Evolutionary conservation across 257 asterid genomes (phyloP), one percentile per base, ranked within the genome.

Genomic region (Solanum pimpinellifolium): DNA sequence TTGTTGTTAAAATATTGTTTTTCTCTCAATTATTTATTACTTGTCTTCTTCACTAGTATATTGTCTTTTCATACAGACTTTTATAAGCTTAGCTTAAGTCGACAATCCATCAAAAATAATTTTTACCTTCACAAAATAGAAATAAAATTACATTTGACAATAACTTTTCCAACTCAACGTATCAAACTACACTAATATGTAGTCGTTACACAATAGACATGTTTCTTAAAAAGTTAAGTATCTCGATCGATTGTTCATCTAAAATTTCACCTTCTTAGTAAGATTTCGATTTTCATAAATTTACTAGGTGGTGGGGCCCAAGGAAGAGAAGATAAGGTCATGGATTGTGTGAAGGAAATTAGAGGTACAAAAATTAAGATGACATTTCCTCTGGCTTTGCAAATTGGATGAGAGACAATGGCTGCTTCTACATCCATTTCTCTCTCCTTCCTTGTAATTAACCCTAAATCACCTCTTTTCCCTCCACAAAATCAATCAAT

Each of bases 231-330:
- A 23, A 3, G 11, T 23, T 2, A 18, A 20, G 23, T 56, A 56
- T 2, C 2, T 0, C 25, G 1, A 0, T 20, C 2, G 2, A 20
- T 56, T 20, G 2, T 56, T 2, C 5, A 56, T 56, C 25, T 20
- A 18, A 56, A 56, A 7, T 18, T 59, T 59, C 7, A 62, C 31
- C 13, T 60, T 60, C 11, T 21, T 60, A 10, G 7, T 60, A 4
- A 23, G 7, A 10, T 3, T 60, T 60, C 1, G 1, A 23, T 60
- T 10, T 3, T 23, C 8, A 0, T 23, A 60, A 60, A 4, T 15
- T 68, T 65, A 65, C 35, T 66, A 5, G 23, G 11, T 3, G 39
- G 6, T 20, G 4, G 77, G 80, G 80, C 31, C 81, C 49, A 20
- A 74, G 49, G 52, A 74, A 74, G 49, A 74, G 29, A 37, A 74